Base-by-base conservation (phyloP, 306 rosid genomes). In the Acacia melanoxylon region DNA sequence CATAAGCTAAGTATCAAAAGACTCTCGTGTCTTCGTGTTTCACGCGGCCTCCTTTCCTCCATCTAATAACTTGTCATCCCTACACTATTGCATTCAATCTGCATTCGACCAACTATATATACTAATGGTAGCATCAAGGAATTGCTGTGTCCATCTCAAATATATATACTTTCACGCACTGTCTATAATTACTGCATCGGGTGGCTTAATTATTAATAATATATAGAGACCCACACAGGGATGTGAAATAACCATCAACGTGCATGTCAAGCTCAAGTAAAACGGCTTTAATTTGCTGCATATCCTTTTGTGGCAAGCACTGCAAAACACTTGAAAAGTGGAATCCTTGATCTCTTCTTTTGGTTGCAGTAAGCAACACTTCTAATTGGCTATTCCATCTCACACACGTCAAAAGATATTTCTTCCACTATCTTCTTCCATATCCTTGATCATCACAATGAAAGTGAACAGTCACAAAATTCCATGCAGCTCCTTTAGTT, bases 391-490 rank as follows among this genome's bases (percentile, higher is more conserved):
- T 10, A 41, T 24, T 13, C 13, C 16, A 68, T 58, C 4, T 0
- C 20, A 42, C 61, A 25, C 27, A n/a, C 14, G 15, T 58, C 65
- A 22, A 10, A 1, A 11, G 1, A 4, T 25, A n/a, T 24, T 6
- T 10, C 16, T 42, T 70, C 10, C 29, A 78, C 54, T 46, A 83
- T 49, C 33, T 72, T 22, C 33, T 20, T 66, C 13, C 72, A 33
- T 7, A 22, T 40, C n/a, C 19, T 65, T 35, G 69, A 24, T 24
- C 35, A 63, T 77, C 82, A 42, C 68, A 19, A 29, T 72, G 58
- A 15, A 62, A 76, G 1, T 5, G 71, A 9, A 9, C 70, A 59
- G 8, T 56, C 13, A 77, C 44, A 67, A 85, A 65, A 85, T 85
- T 81, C 17, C 68, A 62, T 62, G 37, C 29, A 12, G 35, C 33